These are phyloP conservation scores for Hortiboletus flavorubellus DNA, from an alignment of 768 basidiomycete genomes.

Conservation along the genomic window DNA sequence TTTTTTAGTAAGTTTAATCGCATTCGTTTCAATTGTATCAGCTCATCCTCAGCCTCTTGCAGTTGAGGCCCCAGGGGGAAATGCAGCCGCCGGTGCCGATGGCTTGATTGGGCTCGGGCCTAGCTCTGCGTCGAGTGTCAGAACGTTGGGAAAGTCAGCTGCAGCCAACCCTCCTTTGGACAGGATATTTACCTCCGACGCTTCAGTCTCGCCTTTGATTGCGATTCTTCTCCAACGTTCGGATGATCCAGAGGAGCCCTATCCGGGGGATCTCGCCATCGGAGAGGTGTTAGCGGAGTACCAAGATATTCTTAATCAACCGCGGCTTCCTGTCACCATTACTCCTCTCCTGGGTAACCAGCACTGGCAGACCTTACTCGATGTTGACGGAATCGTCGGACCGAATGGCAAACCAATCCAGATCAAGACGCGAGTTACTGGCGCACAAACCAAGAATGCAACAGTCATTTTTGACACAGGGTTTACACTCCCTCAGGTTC, in stretches of 20 bases:
- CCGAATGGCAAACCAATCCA: conserved; percentile 52
- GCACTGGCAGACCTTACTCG: conserved; percentile 65
- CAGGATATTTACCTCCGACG: conserved; percentile 60
- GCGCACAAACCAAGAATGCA: conserved; percentile 42
- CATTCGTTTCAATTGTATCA: not conserved
- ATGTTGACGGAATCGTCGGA: conserved; percentile 58
- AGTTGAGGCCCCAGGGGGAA: conserved; percentile 19
- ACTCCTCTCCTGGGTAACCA: conserved; percentile 42
- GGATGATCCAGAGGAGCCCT: conserved; percentile 47
- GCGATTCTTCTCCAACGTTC: conserved; percentile 57
- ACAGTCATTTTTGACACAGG: conserved; percentile 70
- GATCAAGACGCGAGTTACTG: conserved; percentile 43
- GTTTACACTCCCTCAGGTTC: conserved; percentile 63
- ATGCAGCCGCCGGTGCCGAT: conserved; percentile 11
- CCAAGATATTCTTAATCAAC: conserved; percentile 46
- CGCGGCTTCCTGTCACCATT: conserved; percentile 47
- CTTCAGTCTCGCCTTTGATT: conserved; percentile 37
- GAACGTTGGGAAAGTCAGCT: conserved; percentile 30
- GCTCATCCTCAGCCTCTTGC: conserved; percentile 11
- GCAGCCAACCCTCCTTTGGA: conserved; percentile 56
- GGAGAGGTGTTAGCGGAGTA: conserved; percentile 54
- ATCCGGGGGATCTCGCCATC: conserved; percentile 60
- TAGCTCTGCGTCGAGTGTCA: conserved; percentile 50
- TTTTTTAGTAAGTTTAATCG: conserved; percentile 15
- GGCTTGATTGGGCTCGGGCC: conserved; percentile 61